Percentiles rank a stretch among this genome's conserved stretches.
These are phyloP conservation scores for Blastobotrys illinoisensis DNA, from an alignment of 1,139 yeast species.

Conservation along the genomic window DNA sequence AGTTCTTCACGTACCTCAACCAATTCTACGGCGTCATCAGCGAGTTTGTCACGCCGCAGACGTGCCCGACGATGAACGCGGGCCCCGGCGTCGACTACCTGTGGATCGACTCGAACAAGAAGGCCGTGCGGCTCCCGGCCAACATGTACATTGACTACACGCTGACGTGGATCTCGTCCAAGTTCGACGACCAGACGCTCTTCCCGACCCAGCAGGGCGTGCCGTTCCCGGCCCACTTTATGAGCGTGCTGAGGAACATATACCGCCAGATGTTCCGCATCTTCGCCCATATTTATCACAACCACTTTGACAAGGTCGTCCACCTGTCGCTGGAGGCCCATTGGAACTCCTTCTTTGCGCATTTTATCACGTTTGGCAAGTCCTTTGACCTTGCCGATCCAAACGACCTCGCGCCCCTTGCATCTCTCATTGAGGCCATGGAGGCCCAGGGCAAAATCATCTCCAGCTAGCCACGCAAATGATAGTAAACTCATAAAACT, in stretches of 20 bases:
- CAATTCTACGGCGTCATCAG: conserved; percentile 84
- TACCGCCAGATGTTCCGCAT: conserved; percentile 89
- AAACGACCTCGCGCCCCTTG: conserved; percentile 72
- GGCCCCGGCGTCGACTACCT: conserved; percentile 87
- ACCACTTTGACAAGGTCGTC: conserved; percentile 86
- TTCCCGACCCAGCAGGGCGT: conserved; percentile 92
- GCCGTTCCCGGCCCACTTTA: conserved; percentile 83
- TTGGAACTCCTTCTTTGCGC: conserved; percentile 98
- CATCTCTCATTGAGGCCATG: conserved; percentile 68
- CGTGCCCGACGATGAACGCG: conserved; percentile 91
- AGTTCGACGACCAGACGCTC: conserved; percentile 79
- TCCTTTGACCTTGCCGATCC: conserved; percentile 79
- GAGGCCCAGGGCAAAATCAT: conserved; percentile 80
- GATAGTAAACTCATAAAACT: too few species aligned
- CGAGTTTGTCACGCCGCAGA: conserved; percentile 84
- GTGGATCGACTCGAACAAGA: conserved; percentile 78
- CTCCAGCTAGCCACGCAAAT: too few species aligned
- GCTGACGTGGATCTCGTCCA: conserved; percentile 81
- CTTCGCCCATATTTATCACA: conserved; percentile 93
- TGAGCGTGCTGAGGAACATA: conserved; percentile 78
- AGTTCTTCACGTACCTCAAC: conserved; percentile 76
- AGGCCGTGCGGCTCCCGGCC: conserved; percentile 85
- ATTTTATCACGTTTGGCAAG: conserved; percentile 78
- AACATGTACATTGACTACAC: conserved; percentile 89
- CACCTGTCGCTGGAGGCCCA: conserved; percentile 93